Evolutionary conservation across 2,329 filamentous ascomycete genomes (phyloP).

Genomic region (Blastomyces parvus): DNA sequence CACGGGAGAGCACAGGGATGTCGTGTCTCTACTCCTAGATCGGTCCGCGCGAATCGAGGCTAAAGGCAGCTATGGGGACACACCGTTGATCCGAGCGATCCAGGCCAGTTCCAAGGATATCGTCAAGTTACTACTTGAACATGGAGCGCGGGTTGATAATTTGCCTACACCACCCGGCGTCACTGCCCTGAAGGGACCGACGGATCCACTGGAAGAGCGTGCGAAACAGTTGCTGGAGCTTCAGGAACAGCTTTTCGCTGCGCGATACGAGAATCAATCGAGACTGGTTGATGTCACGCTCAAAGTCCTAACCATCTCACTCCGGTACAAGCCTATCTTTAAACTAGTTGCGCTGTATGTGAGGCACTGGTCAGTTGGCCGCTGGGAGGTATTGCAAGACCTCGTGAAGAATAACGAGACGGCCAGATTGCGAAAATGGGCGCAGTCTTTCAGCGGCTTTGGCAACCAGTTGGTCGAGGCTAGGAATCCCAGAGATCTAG

Average conservation of each 20-base stretch:
- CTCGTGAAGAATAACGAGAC: slow-evolving; percentile 18
- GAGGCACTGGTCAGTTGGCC: slow-evolving; percentile 16
- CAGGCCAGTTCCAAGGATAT: slow-evolving; percentile 15
- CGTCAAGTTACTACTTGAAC: slow-evolving; percentile 17
- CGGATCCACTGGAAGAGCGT: slow-evolving; percentile 18
- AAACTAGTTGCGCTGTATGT: slow-evolving; percentile 17
- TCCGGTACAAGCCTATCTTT: slow-evolving; percentile 15
- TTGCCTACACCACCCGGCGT: slow-evolving; percentile 16
- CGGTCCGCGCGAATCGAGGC: slow-evolving; percentile 15
- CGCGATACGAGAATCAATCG: slow-evolving; percentile 15
- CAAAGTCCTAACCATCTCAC: slow-evolving; percentile 14
- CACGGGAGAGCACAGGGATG: slow-evolving; percentile 14
- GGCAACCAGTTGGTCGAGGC: slow-evolving; percentile 15
- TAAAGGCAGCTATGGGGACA: slow-evolving; percentile 14
- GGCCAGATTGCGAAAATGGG: slow-evolving; percentile 19
- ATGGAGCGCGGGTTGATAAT: slow-evolving; percentile 14
- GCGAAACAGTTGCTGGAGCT: slow-evolving; percentile 19
- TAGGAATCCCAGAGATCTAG: slow-evolving; percentile 15
- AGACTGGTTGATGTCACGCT: slow-evolving; percentile 15
- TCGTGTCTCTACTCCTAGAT: slow-evolving; percentile 17
- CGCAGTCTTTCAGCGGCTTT: slow-evolving; percentile 14
- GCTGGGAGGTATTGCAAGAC: slow-evolving; percentile 21
- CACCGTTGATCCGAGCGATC: slow-evolving; percentile 19
- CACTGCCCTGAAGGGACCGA: slow-evolving; percentile 15
- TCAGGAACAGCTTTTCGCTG: slow-evolving; percentile 15